Evolutionary conservation across 805 yeast genomes (phyloP).

Genomic region (Candida qinlingensis): DNA sequence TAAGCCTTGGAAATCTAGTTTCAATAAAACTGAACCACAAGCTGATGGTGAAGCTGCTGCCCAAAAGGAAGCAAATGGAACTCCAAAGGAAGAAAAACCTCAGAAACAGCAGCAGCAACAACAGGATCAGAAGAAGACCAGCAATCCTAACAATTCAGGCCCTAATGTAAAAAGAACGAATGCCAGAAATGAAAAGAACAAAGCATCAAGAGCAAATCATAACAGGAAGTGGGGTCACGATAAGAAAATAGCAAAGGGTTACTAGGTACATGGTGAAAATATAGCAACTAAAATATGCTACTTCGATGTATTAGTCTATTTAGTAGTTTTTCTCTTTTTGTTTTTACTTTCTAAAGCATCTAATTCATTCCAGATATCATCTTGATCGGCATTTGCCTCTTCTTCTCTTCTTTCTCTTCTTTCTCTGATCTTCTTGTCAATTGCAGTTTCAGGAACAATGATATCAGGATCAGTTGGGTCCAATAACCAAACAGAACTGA

Average conservation of each 20-base stretch:
- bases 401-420: conserved; percentile 32
- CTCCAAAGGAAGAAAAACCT: not conserved
- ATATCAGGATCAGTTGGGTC: conserved; percentile 39
- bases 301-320: not conserved
- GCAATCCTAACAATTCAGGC: not conserved
- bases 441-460: conserved; percentile 25
- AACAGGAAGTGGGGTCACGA: conserved; percentile 59
- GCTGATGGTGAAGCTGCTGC: conserved; percentile 9
- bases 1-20: conserved; percentile 25
- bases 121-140: not conserved
- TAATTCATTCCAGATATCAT: conserved; percentile 34
- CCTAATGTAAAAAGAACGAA: conserved; percentile 29
- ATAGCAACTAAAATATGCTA: not conserved
- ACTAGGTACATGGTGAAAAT: not conserved
- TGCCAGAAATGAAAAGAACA: conserved; percentile 48
- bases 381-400: conserved; percentile 25
- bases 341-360: conserved; percentile 15
- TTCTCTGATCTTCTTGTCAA: conserved; percentile 26
- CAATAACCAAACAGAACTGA: conserved; percentile 46
- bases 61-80: conserved; percentile 1
- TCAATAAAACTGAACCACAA: conserved; percentile 1
- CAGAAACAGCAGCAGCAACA: not conserved
- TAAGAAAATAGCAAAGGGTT: conserved; percentile 39
- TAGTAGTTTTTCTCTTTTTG: conserved; percentile 17
- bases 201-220: conserved; percentile 56